Evolutionary conservation across 148 eudicot species (phyloP).

Genomic region (Amaranthus hypochondriacus): DNA sequence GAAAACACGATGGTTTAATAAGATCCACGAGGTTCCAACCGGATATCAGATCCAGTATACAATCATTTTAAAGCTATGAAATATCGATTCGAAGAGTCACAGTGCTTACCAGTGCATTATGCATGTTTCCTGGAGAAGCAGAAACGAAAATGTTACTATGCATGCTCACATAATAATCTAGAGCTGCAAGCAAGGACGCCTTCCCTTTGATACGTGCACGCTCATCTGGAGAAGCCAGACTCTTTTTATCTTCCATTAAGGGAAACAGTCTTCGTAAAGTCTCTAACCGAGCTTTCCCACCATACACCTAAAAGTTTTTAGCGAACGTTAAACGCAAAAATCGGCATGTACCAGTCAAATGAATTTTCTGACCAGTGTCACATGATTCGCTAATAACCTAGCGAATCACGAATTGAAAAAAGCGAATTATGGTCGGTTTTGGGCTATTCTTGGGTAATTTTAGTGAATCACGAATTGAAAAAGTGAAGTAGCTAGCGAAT

Average conservation of each 20-base stretch:
- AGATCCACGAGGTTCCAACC: neutral
- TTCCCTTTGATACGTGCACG: conserved; percentile 77
- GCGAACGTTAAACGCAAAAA: neutral
- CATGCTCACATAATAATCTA: conserved; percentile 95
- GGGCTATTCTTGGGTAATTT: too few relatives aligned
- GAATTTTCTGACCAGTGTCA: too few relatives aligned
- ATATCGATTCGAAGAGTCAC: too few relatives aligned
- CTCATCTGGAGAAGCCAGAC: conserved; percentile 82
- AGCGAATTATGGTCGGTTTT: too few relatives aligned
- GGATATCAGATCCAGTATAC: too few relatives aligned
- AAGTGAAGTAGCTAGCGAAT: too few relatives aligned
- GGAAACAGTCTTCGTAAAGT: conserved; percentile 71
- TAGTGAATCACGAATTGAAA: too few relatives aligned
- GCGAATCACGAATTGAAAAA: too few relatives aligned
- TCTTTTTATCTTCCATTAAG: conserved; percentile 83
- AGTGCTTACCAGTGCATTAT: conserved; percentile 86
- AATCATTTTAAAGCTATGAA: too few relatives aligned
- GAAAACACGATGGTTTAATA: neutral
- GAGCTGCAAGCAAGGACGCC: conserved; percentile 89
- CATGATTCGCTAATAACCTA: too few relatives aligned
- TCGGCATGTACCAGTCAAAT: neutral
- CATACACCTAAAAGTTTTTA: conserved; percentile 52
- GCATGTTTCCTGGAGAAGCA: conserved; percentile 99
- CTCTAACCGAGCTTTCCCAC: conserved; percentile 83
- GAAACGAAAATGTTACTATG: conserved; percentile 92